These are phyloP conservation scores for Zygnema circumcarinatum DNA, from an alignment of 139 green algal genomes.

Conservation along the genomic window DNA sequence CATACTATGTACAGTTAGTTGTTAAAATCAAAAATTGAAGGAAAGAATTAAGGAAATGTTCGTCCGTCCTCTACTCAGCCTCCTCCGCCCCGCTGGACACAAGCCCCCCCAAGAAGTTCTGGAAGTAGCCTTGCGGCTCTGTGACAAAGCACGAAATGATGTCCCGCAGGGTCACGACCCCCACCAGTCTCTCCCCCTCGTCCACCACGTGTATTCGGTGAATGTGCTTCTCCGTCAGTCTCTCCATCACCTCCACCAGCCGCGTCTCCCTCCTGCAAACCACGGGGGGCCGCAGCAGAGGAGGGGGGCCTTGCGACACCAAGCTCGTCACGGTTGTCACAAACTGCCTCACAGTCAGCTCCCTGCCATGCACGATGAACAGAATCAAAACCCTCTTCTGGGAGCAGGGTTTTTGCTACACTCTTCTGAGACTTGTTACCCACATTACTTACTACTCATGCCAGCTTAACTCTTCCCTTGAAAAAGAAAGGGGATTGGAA, in stretches of 20 bases:
- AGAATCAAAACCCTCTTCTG: not conserved
- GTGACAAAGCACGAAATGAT: constrained; percentile 47
- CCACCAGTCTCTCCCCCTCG: not conserved
- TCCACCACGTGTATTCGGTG: constrained; percentile 38
- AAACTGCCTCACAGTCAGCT: constrained; percentile 6
- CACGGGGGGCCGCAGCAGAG: not conserved
- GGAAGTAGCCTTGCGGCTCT: constrained; percentile 33
- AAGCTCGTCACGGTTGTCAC: constrained; percentile 4
- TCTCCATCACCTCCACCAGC: constrained; percentile 33
- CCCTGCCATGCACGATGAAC: not conserved
- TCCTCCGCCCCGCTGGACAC: not conserved
- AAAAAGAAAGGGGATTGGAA: not conserved
- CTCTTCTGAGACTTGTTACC: no score
- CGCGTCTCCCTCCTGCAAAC: not conserved
- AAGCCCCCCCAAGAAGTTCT: constrained; percentile 37
- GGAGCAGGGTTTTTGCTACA: no score
- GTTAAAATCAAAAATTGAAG: no score
- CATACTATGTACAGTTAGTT: no score
- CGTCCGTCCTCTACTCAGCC: not conserved
- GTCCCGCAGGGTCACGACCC: constrained; percentile 32
- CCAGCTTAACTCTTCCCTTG: no score
- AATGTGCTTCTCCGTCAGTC: constrained; percentile 23
- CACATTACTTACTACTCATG: no score
- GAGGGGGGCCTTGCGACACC: not conserved
- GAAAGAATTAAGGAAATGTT: no score